Conservation (phyloP, 257 asterid genomes). For the Fraxinus anomala region DNA sequence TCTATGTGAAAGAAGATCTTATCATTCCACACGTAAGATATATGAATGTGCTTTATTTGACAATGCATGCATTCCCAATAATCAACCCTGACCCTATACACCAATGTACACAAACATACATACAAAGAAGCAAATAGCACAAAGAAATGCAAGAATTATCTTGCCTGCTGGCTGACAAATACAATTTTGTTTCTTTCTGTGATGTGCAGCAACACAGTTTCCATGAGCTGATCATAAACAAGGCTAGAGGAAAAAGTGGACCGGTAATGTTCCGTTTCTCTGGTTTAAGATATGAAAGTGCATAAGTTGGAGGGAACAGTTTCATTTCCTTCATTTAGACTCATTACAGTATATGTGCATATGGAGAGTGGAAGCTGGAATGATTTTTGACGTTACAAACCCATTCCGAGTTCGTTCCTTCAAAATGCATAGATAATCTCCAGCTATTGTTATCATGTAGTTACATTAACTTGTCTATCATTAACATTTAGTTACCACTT, state of each 20-base stretch:
- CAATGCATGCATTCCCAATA: too few species aligned
- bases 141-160: not conserved
- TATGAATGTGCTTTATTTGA: constrained; percentile 2
- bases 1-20: constrained; percentile 98
- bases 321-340: not conserved
- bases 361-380: not conserved
- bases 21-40: constrained; percentile 92
- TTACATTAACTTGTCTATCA: not conserved
- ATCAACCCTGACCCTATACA: not conserved
- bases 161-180: not conserved
- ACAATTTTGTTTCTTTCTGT: constrained; percentile 17
- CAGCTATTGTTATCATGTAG: not conserved
- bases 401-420: not conserved
- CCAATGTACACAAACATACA: not conserved
- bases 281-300: constrained; percentile 14
- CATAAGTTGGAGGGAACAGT: not conserved
- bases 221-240: constrained; percentile 92
- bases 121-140: not conserved
- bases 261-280: constrained; percentile 69
- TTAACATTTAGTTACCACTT: not conserved
- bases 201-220: constrained; percentile 89
- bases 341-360: not conserved
- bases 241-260: constrained; percentile 99
- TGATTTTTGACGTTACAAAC: not conserved
- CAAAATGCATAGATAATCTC: not conserved